Base-by-base conservation (phyloP, 192 early-diverging fungal genomes). In the Coemansia furcata region DNA sequence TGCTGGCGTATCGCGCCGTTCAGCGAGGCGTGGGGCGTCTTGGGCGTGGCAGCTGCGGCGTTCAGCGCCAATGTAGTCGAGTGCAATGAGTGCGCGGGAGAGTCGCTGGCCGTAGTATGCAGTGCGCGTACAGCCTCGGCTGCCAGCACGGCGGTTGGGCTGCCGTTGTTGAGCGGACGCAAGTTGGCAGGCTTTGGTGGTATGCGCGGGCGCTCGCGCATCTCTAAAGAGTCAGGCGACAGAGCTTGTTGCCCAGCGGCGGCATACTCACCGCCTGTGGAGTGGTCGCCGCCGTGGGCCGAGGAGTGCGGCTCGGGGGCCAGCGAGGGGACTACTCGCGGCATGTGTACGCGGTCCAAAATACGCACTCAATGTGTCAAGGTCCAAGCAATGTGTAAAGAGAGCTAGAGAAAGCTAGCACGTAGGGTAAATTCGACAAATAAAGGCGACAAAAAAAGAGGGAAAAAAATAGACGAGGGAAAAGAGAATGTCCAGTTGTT, bases 151-250 rank as follows among this genome's bases (percentile, higher is more conserved):
- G 62, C 57, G 10, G 74, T 64, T 19, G 70, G 69, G 26, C 36
- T 57, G 65, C 3, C 57, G 59, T 29, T 54, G 65, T 46, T 62
- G 44, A 44, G 30, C 60, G 66, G 39, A 23, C 78, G 73, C 60
- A 80, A 67, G 67, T 80, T 80, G 39, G 73, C 73, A 6, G 78
- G 78, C 64, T 80, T 80, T 43, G 78, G 78, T 46, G 78, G 78
- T 69, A 80, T 72, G 29, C 70, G 78, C 62, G 78, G 78, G 8
- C 73, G 78, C 54, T 71, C 78, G 33, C 78, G 73, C 65, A 74
- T 66, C 65, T 80, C 78, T n/a, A 65, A 57, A 15, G 36, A 60
- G 40, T 60, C 62, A 19, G 69, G 26, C 42, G 40, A 57, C 68
- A 71, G 63, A 15, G 3, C 50, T 29, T 26, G 50, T 12, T 57